Percentiles rank a stretch among this genome's conserved stretches.
phyloP scores from a whole-genome alignment of 441 rosid species.

The Populus tomentosa region DNA sequence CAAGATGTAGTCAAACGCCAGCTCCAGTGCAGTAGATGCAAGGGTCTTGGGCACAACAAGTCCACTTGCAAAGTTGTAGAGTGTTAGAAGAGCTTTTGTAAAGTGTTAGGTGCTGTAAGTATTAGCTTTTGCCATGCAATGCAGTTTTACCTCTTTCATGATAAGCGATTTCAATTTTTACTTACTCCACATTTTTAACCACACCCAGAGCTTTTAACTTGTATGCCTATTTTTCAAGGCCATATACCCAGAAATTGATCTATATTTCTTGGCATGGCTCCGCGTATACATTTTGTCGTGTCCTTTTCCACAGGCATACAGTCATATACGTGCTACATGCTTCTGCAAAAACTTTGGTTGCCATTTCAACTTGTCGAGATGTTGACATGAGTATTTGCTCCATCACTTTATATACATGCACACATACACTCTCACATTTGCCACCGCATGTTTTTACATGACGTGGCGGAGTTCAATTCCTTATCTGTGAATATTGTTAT shows the following conservation, averaged over 20 bases:
- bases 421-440: not conserved
- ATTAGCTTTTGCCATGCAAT: conserved; percentile 7
- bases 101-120: conserved; percentile 32
- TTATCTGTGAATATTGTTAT: not conserved
- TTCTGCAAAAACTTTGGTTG: not conserved
- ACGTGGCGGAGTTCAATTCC: not conserved
- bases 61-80: conserved; percentile 83
- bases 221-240: not conserved
- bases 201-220: not conserved
- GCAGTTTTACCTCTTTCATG: not conserved
- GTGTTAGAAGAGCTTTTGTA: conserved; percentile 42
- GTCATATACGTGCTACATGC: not conserved
- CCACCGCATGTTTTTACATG: not conserved
- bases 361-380: not conserved
- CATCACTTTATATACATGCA: not conserved
- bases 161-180: not conserved
- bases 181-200: not conserved
- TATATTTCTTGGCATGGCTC: not conserved
- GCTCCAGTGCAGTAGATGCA: conserved; percentile 94
- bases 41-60: conserved; percentile 90
- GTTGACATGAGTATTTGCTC: not conserved
- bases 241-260: not conserved
- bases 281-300: not conserved
- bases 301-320: not conserved
- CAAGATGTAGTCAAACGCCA: conserved; percentile 73